Base-by-base conservation (phyloP, 73 alveolate species). In the Tetrahymena malaccensis region DNA sequence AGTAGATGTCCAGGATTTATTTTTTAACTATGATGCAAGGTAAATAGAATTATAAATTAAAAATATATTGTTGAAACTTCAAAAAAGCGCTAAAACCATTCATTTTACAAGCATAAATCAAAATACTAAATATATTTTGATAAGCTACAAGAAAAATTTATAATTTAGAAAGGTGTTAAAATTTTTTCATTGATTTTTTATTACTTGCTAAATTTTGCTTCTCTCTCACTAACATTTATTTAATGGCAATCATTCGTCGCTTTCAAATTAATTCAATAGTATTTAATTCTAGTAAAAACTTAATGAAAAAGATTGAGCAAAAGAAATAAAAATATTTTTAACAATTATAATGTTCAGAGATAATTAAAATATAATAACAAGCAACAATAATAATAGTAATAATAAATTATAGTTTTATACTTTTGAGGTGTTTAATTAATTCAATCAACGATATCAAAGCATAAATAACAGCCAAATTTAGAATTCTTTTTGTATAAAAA, bases 1-100 rank as follows among this genome's bases (percentile, higher is more conserved):
- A 34, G 96, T 98, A 11, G 58, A 56, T 33, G 97, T 97, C 21
- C 84, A 96, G 40, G 98, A 96, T 35, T 43, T 98, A 94, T 98
- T 98, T 93, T 97, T 97, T 93, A 97, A 96, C 89, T 94, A 95
- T 44, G 96, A 96, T 44, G 96, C 94, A 44, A 95, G 99, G 96
- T 55, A 94, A 55, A 10, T 21, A 5, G 1, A 50, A 50, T 50
- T 50, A 50, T 50, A 50, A 50, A 50, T 50, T 50, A 50, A 50
- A 44, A 50, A 50, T 50, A 50, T 1, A 3, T 50, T 50, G 83
- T 50, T 50, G 31, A 50, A 2, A 15, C 16, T 5, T 11, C 22
- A 50, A 50, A 2, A 44, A 4, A 2, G 58, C 25, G 22, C 11
- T 50, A 50, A 2, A 50, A 31, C 31, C 83, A 50, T 50, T 50